Conservation (phyloP, 2,329 filamentous ascomycete species). For the Monosporascus sp. region DNA sequence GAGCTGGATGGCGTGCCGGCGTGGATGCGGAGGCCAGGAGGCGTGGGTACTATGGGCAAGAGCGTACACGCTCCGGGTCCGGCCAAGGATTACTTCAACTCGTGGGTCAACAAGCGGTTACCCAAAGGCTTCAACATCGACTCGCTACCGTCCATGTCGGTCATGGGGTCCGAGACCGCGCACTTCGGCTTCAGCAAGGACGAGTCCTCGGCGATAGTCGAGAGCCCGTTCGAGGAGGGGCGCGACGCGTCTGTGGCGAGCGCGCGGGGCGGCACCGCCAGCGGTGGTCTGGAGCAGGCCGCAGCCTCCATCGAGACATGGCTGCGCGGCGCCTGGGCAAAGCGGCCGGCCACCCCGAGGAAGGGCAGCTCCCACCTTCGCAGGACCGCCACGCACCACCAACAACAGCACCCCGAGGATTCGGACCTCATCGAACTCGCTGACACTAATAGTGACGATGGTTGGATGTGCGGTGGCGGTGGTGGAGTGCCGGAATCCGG, state of each 20-base stretch:
- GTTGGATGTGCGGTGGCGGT: slow-evolving; percentile 21
- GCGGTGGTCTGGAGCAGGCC: slow-evolving; percentile 68
- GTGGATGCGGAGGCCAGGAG: slow-evolving; percentile 78
- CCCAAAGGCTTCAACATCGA: slow-evolving; percentile 68
- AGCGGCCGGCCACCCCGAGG: slow-evolving; percentile 49
- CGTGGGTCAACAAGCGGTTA: slow-evolving; percentile 77
- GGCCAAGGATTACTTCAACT: slow-evolving; percentile 76
- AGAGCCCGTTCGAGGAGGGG: slow-evolving; percentile 46
- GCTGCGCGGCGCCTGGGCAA: slow-evolving; percentile 75
- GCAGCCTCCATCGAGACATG: slow-evolving; percentile 86
- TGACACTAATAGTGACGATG: slow-evolving; percentile 55
- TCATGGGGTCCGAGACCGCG: slow-evolving; percentile 56
- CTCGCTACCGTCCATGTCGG: slow-evolving; percentile 59
- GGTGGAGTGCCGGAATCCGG: slow-evolving; percentile 17
- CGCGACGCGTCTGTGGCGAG: slow-evolving; percentile 34
- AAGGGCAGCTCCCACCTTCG: slow-evolving; percentile 27
- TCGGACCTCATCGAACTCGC: slow-evolving; percentile 69
- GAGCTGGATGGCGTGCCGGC: slow-evolving; percentile 33
- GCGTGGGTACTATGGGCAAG: slow-evolving; percentile 74
- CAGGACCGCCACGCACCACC: slow-evolving; percentile 17
- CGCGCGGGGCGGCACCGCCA: slow-evolving; percentile 44
- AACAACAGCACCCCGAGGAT: slow-evolving; percentile 31
- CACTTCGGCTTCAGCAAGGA: slow-evolving; percentile 47
- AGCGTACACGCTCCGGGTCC: slow-evolving; percentile 72
- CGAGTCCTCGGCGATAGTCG: slow-evolving; percentile 39